These are phyloP conservation scores for Jacaranda copaia DNA, from an alignment of 257 asterid species.

Conservation along the genomic window DNA sequence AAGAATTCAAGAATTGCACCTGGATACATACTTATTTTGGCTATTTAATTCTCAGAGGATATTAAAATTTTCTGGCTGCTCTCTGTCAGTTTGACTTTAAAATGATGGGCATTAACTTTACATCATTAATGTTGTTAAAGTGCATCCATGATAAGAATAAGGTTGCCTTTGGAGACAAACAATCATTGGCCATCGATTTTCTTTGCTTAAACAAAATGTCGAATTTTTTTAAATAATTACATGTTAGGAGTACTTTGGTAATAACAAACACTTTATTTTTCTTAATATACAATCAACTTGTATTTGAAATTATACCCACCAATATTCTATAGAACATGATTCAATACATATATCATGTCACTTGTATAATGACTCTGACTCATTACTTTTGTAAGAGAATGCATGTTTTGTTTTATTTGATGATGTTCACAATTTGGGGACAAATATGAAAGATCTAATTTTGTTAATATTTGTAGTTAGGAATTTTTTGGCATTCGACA, in stretches of 20 bases:
- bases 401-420: too few species aligned
- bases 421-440: too few species aligned
- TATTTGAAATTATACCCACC: constrained; percentile 12
- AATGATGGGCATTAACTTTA: background rate
- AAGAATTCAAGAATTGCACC: constrained; percentile 3
- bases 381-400: too few species aligned
- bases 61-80: constrained; percentile 25
- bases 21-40: background rate
- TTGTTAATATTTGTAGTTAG: too few species aligned
- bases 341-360: background rate
- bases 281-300: background rate
- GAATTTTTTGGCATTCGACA: too few species aligned
- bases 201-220: background rate
- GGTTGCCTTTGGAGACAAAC: constrained; percentile 24
- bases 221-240: background rate
- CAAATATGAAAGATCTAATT: too few species aligned
- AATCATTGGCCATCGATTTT: constrained; percentile 5
- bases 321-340: background rate
- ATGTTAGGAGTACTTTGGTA: background rate
- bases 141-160: background rate
- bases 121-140: background rate
- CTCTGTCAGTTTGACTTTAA: constrained; percentile 40
- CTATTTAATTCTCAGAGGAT: background rate
- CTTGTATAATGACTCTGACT: too few species aligned
- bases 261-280: background rate